Percentiles rank a stretch among this genome's conserved stretches.
Evolutionary conservation across 2,329 filamentous ascomycete genomes (phyloP).

Genomic region (Calonectria naviculata): DNA sequence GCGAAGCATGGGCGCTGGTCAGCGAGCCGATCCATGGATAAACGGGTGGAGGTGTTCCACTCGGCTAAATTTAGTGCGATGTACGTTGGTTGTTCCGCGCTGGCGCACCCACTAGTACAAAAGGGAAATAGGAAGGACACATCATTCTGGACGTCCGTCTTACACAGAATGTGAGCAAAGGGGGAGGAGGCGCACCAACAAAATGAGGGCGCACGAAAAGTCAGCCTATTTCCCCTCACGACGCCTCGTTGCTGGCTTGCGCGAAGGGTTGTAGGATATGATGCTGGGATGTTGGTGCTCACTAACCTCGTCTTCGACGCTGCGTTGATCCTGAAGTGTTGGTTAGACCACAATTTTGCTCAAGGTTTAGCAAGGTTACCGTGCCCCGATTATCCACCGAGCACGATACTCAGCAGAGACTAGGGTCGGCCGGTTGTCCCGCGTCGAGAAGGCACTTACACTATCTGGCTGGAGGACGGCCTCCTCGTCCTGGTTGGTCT

Average conservation of each 20-base stretch:
- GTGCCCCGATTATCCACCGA: not conserved
- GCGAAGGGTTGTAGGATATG: not conserved
- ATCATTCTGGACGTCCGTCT: not conserved
- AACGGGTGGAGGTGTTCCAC: constrained; percentile 4
- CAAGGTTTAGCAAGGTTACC: not conserved
- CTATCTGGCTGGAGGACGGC: constrained; percentile 27
- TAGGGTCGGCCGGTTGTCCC: not conserved
- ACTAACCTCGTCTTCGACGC: constrained; percentile 32
- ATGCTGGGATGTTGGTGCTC: not conserved
- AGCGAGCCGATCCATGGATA: constrained; percentile 8
- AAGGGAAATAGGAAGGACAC: not conserved
- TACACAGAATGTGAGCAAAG: not conserved
- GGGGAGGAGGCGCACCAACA: not conserved
- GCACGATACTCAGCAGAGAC: not conserved
- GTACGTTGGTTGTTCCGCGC: not conserved
- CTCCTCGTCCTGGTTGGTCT: constrained; percentile 22
- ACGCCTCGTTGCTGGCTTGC: not conserved
- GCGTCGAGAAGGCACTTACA: constrained; percentile 6
- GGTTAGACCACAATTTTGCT: constrained; percentile 11
- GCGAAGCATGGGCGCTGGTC: not conserved
- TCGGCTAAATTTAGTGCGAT: not conserved
- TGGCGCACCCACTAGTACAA: not conserved
- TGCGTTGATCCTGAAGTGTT: constrained; percentile 19
- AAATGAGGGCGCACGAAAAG: not conserved
- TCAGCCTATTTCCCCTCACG: not conserved